Evolutionary conservation across 2,329 filamentous ascomycete species (phyloP).

Genomic region (Didymella pinodella): DNA sequence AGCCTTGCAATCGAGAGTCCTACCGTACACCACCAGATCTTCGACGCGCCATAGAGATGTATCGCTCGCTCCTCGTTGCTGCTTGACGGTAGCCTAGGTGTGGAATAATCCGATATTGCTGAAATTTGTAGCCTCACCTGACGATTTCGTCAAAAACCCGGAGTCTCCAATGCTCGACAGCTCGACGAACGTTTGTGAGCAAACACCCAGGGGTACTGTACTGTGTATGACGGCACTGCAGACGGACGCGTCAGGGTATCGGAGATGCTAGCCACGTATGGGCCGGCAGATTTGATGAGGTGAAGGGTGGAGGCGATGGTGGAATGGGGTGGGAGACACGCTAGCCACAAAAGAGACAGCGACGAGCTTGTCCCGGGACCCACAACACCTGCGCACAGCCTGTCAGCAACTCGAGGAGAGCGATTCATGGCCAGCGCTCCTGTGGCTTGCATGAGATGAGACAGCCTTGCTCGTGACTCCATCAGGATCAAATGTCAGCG

Average conservation of each 20-base stretch:
- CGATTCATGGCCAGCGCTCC: not conserved
- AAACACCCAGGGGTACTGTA: not conserved
- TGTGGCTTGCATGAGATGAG: not conserved
- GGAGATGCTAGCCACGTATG: not conserved
- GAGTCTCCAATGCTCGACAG: not conserved
- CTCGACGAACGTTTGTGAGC: not conserved
- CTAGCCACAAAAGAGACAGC: not conserved
- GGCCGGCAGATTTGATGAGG: not conserved
- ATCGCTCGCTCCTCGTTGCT: not conserved
- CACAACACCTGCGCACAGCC: constrained; percentile 1
- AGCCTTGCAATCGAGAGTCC: not conserved
- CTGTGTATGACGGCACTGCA: not conserved
- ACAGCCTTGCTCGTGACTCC: not conserved
- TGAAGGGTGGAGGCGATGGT: not conserved
- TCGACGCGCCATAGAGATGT: not conserved
- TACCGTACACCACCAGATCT: not conserved
- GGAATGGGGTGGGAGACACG: not conserved
- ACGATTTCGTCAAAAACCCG: not conserved
- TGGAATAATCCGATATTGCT: no score
- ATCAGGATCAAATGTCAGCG: not conserved
- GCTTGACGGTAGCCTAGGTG: not conserved
- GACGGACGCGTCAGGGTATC: not conserved
- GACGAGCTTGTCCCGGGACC: not conserved
- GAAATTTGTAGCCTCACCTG: not conserved
- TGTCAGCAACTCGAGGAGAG: not conserved